Conservation (phyloP, 23 red algal species). For the Gracilaria domingensis region DNA sequence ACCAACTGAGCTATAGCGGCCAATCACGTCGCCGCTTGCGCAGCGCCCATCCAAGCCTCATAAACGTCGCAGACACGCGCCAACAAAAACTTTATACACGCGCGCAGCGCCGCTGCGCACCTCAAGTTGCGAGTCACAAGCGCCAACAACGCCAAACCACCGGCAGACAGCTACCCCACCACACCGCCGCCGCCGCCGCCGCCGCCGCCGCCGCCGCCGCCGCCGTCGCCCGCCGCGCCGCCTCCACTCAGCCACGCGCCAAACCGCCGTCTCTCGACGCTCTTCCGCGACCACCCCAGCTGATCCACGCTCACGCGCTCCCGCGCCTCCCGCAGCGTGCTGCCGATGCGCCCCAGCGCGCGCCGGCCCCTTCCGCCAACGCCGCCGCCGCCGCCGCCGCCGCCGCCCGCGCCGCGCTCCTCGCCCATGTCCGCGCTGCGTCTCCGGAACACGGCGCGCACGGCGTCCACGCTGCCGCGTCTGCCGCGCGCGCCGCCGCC, state of each 20-base stretch:
- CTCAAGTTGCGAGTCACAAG: too few species aligned
- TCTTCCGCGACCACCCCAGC: slow-evolving; percentile 26
- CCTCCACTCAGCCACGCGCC: not conserved
- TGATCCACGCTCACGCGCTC: not conserved
- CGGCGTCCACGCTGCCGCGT: not conserved
- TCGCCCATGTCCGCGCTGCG: slow-evolving; percentile 14
- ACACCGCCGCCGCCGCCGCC: too few species aligned
- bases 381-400: not conserved
- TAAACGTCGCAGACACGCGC: not conserved
- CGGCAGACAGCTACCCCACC: too few species aligned
- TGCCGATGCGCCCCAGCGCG: not conserved
- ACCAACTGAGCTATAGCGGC: slow-evolving; percentile 84
- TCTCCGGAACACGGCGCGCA: slow-evolving; percentile 13
- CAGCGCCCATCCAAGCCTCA: too few species aligned
- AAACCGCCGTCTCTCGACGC: slow-evolving; percentile 10
- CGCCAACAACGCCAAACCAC: too few species aligned
- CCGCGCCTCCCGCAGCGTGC: not conserved
- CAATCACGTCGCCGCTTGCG: not conserved
- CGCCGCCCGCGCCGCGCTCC: not conserved
- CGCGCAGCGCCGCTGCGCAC: too few species aligned
- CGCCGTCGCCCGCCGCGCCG: too few species aligned
- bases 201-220: too few species aligned
- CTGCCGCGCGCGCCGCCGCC: not conserved
- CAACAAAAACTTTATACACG: too few species aligned
- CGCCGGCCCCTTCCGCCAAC: not conserved